Percentiles rank a stretch among this genome's conserved stretches.
Conservation (phyloP, 352 stramenopile species). For the Pythium coloratum region DNA sequence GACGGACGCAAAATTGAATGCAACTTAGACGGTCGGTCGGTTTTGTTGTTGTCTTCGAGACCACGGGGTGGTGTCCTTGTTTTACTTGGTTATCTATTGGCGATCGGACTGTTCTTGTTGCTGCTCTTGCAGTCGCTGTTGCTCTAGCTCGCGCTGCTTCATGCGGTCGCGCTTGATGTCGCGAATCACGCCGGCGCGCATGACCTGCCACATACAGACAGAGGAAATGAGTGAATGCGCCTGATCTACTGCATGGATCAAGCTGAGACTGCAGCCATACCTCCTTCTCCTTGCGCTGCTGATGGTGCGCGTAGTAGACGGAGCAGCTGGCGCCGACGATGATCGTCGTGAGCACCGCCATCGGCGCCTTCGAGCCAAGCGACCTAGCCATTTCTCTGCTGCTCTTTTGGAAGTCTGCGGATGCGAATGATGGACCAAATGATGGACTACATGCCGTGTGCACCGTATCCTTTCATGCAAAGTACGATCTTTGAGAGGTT, state of each 20-base stretch:
- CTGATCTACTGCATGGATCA: not conserved
- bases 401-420: not conserved
- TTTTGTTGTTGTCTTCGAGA: conserved; percentile 1
- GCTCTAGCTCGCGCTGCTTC: conserved; percentile 46
- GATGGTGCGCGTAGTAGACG: conserved; percentile 79
- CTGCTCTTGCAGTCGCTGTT: conserved; percentile 29
- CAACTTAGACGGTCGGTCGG: not conserved
- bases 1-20: not conserved
- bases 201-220: conserved; percentile 23
- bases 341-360: conserved; percentile 46
- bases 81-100: conserved; percentile 4
- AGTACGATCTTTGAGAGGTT: conserved; percentile 8
- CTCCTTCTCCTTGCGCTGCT: conserved; percentile 74
- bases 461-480: not conserved
- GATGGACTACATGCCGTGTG: not conserved
- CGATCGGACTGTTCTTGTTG: not conserved
- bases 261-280: conserved; percentile 26
- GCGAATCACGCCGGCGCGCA: conserved; percentile 77
- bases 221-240: not conserved
- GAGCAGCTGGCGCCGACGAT: conserved; percentile 48
- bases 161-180: conserved; percentile 77
- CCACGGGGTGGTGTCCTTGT: not conserved
- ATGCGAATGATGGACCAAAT: conserved; percentile 16
- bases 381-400: conserved; percentile 24
- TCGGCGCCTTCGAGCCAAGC: conserved; percentile 44